Evolutionary conservation across 345 rosid genomes (phyloP), one percentile per base, ranked within the genome.

Genomic region (Moricandia moricandioides): DNA sequence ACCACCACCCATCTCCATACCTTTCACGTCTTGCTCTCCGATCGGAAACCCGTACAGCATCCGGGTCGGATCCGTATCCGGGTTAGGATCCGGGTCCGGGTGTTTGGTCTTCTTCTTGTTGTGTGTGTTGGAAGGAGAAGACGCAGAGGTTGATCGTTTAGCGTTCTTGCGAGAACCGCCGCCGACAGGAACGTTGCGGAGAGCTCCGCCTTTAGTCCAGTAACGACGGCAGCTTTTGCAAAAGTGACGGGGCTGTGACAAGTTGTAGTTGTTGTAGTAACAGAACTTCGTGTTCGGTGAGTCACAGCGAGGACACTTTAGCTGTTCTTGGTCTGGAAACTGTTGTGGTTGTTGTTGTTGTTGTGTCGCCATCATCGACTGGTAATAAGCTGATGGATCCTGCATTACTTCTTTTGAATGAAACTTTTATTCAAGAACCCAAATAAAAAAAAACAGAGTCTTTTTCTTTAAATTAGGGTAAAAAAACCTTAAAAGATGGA

Each of bases 141-240:
- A 11, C 8, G 71, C 16, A 1, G 62, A 21, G 3, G 75, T 57
- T 11, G 81, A 30, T 54, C 81, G 64, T 72, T 78, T 78, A 1
- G 75, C 59, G 81, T 78, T 78, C 51, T 78, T 78, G 39, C 81
- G 81, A 30, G 81, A 65, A 5, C 76, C 81, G 2, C 81, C 81
- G 4, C 81, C 81, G 8, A 78, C 68, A 56, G 81, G 81, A 16
- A 78, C 81, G 77, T 78, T 78, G 0, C 81, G 81, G 7, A 71
- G 81, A 71, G 81, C 81, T 2, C 81, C 81, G 29, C 81, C 81
- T 78, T 78, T 78, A 5, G 81, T 78, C 81, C 81, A 78, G 57
- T 78, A 78, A 65, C 81, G 81, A 58, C 81, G 81, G 5, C 81
- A 78, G 81, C 72, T 78, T 59, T 78, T 78, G 77, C 81, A 78